Evolutionary conservation across 163 green algal species (phyloP).

Genomic region (Trebouxiophyceae sp.): DNA sequence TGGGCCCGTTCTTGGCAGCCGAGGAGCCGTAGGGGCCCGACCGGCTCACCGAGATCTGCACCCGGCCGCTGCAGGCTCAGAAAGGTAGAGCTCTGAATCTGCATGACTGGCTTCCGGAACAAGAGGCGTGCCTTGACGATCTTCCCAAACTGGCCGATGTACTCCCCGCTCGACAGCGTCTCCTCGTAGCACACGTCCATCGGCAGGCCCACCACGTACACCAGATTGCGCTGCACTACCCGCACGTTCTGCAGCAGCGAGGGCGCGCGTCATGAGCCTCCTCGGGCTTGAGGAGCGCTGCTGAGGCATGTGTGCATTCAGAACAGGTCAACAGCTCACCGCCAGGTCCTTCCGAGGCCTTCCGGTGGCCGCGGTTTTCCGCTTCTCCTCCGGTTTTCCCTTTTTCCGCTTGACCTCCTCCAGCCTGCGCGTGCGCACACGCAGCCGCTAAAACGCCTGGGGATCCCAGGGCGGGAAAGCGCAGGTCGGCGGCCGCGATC

Average conservation of each 20-base stretch:
- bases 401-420: conserved; percentile 58
- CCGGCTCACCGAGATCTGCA: conserved; percentile 71
- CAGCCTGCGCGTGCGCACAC: conserved; percentile 29
- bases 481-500: no score
- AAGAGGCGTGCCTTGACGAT: conserved; percentile 63
- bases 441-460: no score
- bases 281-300: not conserved
- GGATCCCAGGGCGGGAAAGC: no score
- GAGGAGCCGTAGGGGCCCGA: conserved; percentile 38
- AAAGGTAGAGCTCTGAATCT: no score
- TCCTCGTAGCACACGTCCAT: conserved; percentile 79
- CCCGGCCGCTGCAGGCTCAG: no score
- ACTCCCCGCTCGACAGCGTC: conserved; percentile 49
- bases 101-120: no score
- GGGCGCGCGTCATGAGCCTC: no score
- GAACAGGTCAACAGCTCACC: conserved; percentile 3
- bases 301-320: not conserved
- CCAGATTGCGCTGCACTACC: conserved; percentile 89
- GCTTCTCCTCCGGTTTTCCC: conserved; percentile 43
- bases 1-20: conserved; percentile 40
- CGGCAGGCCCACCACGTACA: conserved; percentile 82
- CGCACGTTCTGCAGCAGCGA: conserved; percentile 78
- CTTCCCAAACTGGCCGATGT: conserved; percentile 84
- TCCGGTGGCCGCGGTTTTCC: conserved; percentile 14
- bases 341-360: conserved; percentile 22